Evolutionary conservation across 305 asterid species (phyloP).

Genomic region (Caryopteris hybrid): DNA sequence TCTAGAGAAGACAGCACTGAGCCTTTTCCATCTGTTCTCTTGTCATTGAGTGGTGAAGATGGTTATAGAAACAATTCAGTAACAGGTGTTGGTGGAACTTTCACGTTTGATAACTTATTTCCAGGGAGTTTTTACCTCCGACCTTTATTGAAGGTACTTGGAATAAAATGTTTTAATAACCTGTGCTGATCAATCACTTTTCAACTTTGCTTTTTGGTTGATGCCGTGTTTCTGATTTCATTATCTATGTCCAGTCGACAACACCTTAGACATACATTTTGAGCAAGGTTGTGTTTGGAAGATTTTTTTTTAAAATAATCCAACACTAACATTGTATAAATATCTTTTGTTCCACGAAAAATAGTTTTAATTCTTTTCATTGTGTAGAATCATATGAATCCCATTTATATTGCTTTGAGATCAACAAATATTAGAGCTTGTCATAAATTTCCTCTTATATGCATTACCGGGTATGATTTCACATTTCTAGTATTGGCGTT

Average conservation of each 20-base stretch:
- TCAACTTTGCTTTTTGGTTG: slow-evolving; percentile 1
- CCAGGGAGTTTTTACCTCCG: slow-evolving; percentile 98
- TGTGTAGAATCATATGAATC: slow-evolving; percentile 12
- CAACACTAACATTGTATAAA: slow-evolving; percentile 5
- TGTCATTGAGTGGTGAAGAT: slow-evolving; percentile 98
- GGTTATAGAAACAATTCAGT: slow-evolving; percentile 95
- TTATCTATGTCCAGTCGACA: neutral
- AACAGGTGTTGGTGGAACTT: slow-evolving; percentile 78
- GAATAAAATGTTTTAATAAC: neutral
- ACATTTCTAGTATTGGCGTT: slow-evolving; percentile 10
- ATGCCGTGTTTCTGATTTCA: neutral
- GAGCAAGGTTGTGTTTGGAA: neutral
- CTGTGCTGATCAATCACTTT: slow-evolving; percentile 1
- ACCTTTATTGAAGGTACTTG: slow-evolving; percentile 83
- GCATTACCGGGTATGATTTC: slow-evolving; percentile 7
- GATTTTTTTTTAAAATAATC: slow-evolving; percentile 2
- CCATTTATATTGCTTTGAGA: slow-evolving; percentile 4
- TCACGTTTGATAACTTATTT: slow-evolving; percentile 67
- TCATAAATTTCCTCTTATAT: slow-evolving; percentile 1
- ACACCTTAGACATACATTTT: neutral
- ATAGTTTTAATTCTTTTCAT: neutral
- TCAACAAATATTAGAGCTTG: slow-evolving; percentile 1
- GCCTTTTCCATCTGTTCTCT: slow-evolving; percentile 82
- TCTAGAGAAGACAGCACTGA: slow-evolving; percentile 62
- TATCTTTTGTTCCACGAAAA: slow-evolving; percentile 9